Evolutionary conservation across 73 alveolate genomes (phyloP), one percentile per base, ranked within the genome.

Genomic region (Paramecium bursaria): DNA sequence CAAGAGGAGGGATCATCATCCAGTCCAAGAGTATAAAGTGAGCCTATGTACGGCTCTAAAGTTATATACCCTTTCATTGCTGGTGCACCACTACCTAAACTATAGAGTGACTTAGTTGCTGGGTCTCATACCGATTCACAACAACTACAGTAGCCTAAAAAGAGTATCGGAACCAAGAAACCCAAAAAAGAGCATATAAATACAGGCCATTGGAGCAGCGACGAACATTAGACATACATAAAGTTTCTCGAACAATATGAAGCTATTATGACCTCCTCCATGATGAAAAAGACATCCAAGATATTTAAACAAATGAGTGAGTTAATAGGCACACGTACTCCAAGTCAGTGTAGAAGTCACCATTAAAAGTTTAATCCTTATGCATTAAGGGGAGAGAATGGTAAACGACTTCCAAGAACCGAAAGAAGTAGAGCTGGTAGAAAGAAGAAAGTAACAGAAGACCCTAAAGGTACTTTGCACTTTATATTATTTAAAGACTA

Each of bases 401-500:
- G 82, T 21, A 67, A 67, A 30, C 14, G 82, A 3, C 50, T 67
- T 5, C 82, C 82, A 31, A 19, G 82, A 2, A 67, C 60, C 0
- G 82, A 67, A 67, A 67, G 82, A 67, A 67, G 82, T 14, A 67
- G 82, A 39, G 82, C 82, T 67, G 82, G 82, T 11, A 67, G 82
- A 67, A 67, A 67, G 10, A 67, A 67, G 60, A 67, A 67, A n/a
- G n/a, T n/a, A n/a, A n/a, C n/a, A n/a, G n/a, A n/a, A n/a, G n/a
- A n/a, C n/a, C n/a, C n/a, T n/a, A n/a, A n/a, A n/a, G n/a, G n/a
- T n/a, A n/a, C n/a, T n/a, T n/a, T n/a, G n/a, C n/a, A n/a, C n/a
- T n/a, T n/a, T n/a, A n/a, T n/a, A n/a, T n/a, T n/a, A n/a, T n/a
- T n/a, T n/a, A n/a, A n/a, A n/a, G n/a, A n/a, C n/a, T n/a, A n/a